Conservation (phyloP, 148 eudicot genomes). For the Agrostemma githago region DNA sequence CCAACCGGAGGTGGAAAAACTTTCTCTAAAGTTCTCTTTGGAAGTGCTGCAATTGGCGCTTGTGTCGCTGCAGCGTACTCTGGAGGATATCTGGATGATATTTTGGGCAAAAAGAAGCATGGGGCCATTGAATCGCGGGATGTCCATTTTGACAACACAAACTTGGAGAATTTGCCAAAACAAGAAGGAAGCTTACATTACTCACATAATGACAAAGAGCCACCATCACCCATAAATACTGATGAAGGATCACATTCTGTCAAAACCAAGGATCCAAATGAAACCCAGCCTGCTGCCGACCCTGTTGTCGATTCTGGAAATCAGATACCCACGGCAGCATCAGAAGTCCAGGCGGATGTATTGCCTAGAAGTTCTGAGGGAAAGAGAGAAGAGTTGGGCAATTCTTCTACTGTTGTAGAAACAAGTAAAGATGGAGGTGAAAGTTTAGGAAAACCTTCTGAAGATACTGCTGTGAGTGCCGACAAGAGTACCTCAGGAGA, state of each 20-base stretch:
- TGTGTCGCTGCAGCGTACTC: conserved; percentile 50
- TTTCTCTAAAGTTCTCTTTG: conserved; percentile 45
- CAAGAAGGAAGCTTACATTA: conserved; percentile 20
- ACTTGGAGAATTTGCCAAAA: conserved; percentile 22
- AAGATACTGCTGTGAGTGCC: conserved; percentile 30
- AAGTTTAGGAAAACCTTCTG: conserved; percentile 28
- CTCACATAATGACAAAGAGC: conserved; percentile 20
- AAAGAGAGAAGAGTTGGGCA: conserved; percentile 32
- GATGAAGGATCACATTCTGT: conserved; percentile 30
- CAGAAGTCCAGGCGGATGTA: conserved; percentile 29
- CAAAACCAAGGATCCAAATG: conserved; percentile 28
- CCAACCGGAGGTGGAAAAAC: conserved; percentile 37
- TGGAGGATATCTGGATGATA: conserved; percentile 41
- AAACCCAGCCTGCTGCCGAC: conserved; percentile 31
- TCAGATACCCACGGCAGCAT: conserved; percentile 26
- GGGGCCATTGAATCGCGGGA: conserved; percentile 21
- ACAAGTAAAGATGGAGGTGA: conserved; percentile 32
- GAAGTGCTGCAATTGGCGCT: conserved; percentile 59
- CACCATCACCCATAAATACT: conserved; percentile 23
- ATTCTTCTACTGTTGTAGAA: conserved; percentile 23
- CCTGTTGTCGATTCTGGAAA: conserved; percentile 30
- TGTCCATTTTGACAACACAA: conserved; percentile 19
- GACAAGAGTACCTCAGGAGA: conserved; percentile 30
- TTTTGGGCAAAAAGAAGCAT: conserved; percentile 30
- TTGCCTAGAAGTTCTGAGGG: conserved; percentile 28